Conservation (phyloP, 2,329 filamentous ascomycete genomes). For the Thermoascus crustaceus region DNA sequence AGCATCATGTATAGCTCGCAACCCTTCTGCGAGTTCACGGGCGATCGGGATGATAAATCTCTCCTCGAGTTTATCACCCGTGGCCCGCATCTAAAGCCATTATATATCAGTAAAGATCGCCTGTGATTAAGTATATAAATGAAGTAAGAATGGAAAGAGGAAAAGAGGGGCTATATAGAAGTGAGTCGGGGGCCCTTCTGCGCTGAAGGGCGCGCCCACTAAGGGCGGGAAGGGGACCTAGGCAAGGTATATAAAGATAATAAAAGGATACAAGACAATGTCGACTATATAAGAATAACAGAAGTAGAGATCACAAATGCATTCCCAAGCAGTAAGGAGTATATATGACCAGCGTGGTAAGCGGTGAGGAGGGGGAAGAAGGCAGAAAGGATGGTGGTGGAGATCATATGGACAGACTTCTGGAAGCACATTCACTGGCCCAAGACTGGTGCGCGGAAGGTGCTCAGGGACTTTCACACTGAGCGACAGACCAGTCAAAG, state of each 20-base stretch:
- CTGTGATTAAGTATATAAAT: slow-evolving; percentile 9
- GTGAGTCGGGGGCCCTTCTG: no score
- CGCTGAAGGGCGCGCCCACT: no score
- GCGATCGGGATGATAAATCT: slow-evolving; percentile 57
- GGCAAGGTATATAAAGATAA: no score
- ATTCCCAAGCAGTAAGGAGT: no score
- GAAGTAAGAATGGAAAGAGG: not conserved
- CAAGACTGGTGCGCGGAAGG: not conserved
- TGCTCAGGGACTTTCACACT: no score
- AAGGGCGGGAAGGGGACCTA: no score
- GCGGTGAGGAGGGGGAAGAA: slow-evolving; percentile 1
- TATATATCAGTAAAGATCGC: slow-evolving; percentile 10
- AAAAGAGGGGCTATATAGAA: not conserved
- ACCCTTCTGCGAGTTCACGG: slow-evolving; percentile 52
- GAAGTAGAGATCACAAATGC: no score
- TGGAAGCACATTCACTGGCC: not conserved
- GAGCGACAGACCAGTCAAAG: no score
- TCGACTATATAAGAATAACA: no score
- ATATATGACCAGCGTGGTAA: slow-evolving; percentile 1
- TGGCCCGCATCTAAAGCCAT: slow-evolving; percentile 38
- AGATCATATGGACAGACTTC: not conserved
- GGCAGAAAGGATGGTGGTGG: not conserved
- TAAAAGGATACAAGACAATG: no score
- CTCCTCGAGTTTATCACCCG: slow-evolving; percentile 46
- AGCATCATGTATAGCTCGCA: slow-evolving; percentile 57